Evolutionary conservation across 139 green algal genomes (phyloP), one percentile per base, ranked within the genome.

Genomic region (Trebouxia sp.): DNA sequence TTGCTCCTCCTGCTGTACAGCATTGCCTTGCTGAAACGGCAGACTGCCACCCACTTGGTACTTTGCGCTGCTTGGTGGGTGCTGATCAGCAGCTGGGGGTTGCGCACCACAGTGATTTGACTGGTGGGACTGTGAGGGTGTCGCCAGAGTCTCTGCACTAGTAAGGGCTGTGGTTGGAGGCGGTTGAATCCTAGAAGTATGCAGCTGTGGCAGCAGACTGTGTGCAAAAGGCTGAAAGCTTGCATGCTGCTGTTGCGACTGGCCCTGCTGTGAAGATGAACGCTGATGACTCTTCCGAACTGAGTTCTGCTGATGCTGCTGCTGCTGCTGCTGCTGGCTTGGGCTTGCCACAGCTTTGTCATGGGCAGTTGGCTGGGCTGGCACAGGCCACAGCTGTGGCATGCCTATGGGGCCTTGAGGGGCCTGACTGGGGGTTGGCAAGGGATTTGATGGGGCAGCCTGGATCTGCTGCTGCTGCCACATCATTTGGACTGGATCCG

Each of bases 401-500:
- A n/a, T 9, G 10, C 1, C 35, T 8, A 53, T 53, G 15, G 1
- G n/a, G 26, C 55, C 26, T 45, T 5, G 15, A 35, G 35, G 32
- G 10, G 42, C 20, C 14, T 32, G 28, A 28, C 58, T 5, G 58
- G 30, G 7, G 28, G 28, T 15, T 69, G 58, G 30, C 30, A 43
- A 24, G 58, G 7, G 11, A 17, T 39, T 22, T n/a, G n/a, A n/a
- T n/a, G 58, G 30, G 22, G 62, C 32, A 5, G 55, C 35, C 32
- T 72, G 62, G 9, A 72, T 30, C 35, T 72, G 62, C 62, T 72
- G 62, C 62, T 72, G 62, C 62, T 72, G 62, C 62, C 62, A 72
- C 62, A 72, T 72, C 62, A 72, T 72, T 24, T 72, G 62, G 32
- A 72, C 62, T 30, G 62, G 62, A 22, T 72, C 62, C 43, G 62